Conservation (phyloP, 352 stramenopile species). For the Phytophthora citrophthora region DNA sequence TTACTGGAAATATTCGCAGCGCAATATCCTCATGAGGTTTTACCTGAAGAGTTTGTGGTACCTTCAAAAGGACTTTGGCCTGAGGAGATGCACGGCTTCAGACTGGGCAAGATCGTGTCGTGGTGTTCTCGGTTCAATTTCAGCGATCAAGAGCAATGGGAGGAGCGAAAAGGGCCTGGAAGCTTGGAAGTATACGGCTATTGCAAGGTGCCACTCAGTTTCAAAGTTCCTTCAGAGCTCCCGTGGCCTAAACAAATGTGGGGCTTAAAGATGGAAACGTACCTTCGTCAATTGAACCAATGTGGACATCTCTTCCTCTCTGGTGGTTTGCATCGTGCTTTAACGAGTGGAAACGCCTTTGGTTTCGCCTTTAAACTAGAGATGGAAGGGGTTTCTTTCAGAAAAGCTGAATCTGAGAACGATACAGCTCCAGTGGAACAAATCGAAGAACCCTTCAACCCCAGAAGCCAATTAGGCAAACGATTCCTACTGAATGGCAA, state of each 20-base stretch:
- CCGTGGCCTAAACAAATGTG: slow-evolving; percentile 40
- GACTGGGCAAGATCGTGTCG: slow-evolving; percentile 31
- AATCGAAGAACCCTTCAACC: not conserved
- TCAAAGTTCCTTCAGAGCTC: slow-evolving; percentile 16
- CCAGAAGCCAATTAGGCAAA: slow-evolving; percentile 19
- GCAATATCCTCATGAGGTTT: slow-evolving; percentile 27
- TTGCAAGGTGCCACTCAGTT: slow-evolving; percentile 21
- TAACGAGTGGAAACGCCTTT: slow-evolving; percentile 10
- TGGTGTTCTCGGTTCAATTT: slow-evolving; percentile 36
- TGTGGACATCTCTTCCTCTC: slow-evolving; percentile 23
- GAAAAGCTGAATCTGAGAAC: not conserved
- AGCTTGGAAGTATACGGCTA: slow-evolving; percentile 23
- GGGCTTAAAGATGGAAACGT: slow-evolving; percentile 16
- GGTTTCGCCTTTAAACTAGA: slow-evolving; percentile 40
- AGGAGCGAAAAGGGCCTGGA: slow-evolving; percentile 15
- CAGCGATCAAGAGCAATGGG: slow-evolving; percentile 21
- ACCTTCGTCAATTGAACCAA: slow-evolving; percentile 22
- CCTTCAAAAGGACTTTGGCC: slow-evolving; percentile 25
- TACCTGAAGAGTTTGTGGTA: slow-evolving; percentile 36
- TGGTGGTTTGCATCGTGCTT: slow-evolving; percentile 3
- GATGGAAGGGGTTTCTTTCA: not conserved
- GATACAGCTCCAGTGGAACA: slow-evolving; percentile 13
- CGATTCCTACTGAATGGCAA: not conserved
- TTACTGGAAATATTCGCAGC: slow-evolving; percentile 25
- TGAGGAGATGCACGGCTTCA: slow-evolving; percentile 24